Evolutionary conservation across 108 stramenopile genomes (phyloP).

Genomic region (Stephanodiscus triporus): DNA sequence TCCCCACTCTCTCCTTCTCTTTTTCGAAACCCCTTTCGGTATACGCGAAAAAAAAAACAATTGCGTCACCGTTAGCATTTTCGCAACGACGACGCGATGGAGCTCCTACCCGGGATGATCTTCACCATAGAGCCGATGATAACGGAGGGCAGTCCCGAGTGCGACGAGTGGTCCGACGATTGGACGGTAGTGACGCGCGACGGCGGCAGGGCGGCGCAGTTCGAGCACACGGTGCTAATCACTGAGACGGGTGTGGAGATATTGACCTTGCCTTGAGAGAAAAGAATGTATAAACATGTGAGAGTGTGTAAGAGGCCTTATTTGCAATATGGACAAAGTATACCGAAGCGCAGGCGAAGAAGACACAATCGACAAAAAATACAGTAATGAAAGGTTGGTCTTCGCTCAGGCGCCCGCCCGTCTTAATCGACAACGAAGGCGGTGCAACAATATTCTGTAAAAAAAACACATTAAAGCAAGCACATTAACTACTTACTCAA

Average conservation of each 20-base stretch:
- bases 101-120: constrained; percentile 90
- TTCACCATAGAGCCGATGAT: constrained; percentile 99
- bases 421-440: no score
- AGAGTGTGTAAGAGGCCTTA: no score
- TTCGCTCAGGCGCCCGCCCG: no score
- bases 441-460: no score
- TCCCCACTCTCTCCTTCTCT: no score
- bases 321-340: constrained; percentile 3
- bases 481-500: no score
- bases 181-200: constrained; percentile 97
- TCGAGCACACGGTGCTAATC: constrained; percentile 97
- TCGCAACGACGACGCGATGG: constrained; percentile 76
- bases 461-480: no score
- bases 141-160: constrained; percentile 74
- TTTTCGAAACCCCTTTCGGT: no score
- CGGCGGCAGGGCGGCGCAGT: constrained; percentile 93
- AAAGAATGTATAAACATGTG: no score
- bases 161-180: constrained; percentile 87
- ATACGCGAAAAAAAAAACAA: no score
- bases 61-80: no score
- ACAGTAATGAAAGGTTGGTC: neutral
- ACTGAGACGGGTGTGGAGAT: constrained; percentile 93
- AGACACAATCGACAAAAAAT: neutral
- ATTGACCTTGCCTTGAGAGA: constrained; percentile 65
- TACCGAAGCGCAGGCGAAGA: neutral